Evolutionary conservation across 805 yeast genomes (phyloP), one percentile per base, ranked within the genome.

Genomic region (Sugiyamaella qingdaonensis): DNA sequence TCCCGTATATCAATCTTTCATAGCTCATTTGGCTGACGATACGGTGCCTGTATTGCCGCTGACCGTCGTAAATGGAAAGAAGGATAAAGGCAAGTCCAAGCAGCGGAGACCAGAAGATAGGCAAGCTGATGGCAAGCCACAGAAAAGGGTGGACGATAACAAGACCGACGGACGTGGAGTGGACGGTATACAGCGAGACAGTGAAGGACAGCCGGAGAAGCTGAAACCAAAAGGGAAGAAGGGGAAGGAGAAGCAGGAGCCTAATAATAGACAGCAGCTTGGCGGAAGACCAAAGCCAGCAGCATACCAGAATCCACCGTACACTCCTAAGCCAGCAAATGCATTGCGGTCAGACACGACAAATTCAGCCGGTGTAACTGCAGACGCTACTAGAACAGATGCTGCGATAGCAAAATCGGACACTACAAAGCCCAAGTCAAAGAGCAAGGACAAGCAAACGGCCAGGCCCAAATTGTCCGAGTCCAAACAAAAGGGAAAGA

Each of bases 1-100:
- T 54, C 61, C 62, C 2, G 52, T 64, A 5, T 72, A 62, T 46
- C 60, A 67, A 45, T 62, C 64, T 0, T 72, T 72, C 46, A 34
- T 67, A 4, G 45, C 48, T 29, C 33, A 37, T 7, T 19, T 51
- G 45, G 8, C 29, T 10, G 49, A 44, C 13, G 34, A 18, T 9
- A 27, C 24, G 4, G 48, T 24, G 16, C 49, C 45, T 31, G 14
- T 18, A 37, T 5, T 45, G 5, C 48, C 24, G 9, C 43, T 39
- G 13, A n/a, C n/a, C 5, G 16, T 5, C 32, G 50, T 34, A n/a
- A 7, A 11, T 4, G 5, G 19, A 4, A 35, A 47, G 14, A 35
- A 33, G 31, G 31, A 19, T 11, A 9, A 33, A 19, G 10, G 32
- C n/a, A 34, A 47, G 27, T 47, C 50, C 10, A 36, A 35, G 31